phyloP scores from a whole-genome alignment of 1,139 yeast genomes.

The Geotrichum histeridarum region DNA sequence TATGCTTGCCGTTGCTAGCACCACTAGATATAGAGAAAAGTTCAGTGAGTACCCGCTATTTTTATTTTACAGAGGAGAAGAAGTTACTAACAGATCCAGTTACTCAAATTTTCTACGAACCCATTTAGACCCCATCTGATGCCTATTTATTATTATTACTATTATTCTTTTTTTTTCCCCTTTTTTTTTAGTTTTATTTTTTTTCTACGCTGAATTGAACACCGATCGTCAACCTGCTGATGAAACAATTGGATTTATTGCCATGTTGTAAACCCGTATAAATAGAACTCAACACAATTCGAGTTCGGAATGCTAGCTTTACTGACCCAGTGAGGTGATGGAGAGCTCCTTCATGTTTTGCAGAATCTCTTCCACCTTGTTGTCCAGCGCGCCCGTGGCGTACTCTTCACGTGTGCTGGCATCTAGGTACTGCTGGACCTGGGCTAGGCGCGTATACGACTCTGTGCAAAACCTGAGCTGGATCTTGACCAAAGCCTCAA shows the following conservation, averaged over 20 bases:
- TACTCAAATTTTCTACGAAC: slow-evolving; percentile 72
- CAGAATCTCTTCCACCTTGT: slow-evolving; percentile 74
- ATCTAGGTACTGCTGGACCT: slow-evolving; percentile 89
- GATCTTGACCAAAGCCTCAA: slow-evolving; percentile 91
- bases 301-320: neutral
- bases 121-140: slow-evolving; percentile 3
- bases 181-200: no score
- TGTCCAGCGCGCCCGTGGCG: slow-evolving; percentile 86
- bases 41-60: slow-evolving; percentile 30
- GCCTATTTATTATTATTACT: neutral
- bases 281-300: neutral
- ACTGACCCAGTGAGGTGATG: slow-evolving; percentile 45
- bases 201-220: neutral
- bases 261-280: neutral
- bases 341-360: slow-evolving; percentile 79
- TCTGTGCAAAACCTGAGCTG: slow-evolving; percentile 94
- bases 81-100: slow-evolving; percentile 37
- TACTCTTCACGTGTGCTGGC: slow-evolving; percentile 88
- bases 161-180: no score
- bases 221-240: no score
- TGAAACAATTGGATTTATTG: neutral
- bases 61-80: neutral
- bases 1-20: slow-evolving; percentile 81
- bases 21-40: slow-evolving; percentile 82
- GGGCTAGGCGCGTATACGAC: slow-evolving; percentile 90